Conservation (phyloP, 768 basidiomycete species). For the Clitopilus passeckerianus region DNA sequence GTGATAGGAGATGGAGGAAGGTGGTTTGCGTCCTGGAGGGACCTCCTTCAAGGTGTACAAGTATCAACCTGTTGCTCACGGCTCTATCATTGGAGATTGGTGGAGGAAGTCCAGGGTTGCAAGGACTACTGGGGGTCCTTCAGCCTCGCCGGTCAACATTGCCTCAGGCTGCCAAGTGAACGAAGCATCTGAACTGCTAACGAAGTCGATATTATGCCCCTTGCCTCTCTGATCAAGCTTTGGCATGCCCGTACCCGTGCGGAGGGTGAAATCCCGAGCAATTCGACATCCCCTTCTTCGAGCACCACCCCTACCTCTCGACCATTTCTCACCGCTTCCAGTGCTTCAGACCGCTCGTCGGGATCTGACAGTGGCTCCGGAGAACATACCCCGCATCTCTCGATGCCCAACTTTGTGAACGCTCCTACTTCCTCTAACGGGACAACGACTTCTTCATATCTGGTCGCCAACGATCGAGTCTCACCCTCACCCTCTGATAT, state of each 20-base stretch:
- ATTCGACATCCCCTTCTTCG: slow-evolving; percentile 10
- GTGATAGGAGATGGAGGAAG: slow-evolving; percentile 88
- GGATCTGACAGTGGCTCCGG: slow-evolving; percentile 1
- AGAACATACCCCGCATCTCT: not conserved
- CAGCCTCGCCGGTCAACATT: not conserved
- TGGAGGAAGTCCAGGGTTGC: slow-evolving; percentile 42
- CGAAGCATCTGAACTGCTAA: not conserved
- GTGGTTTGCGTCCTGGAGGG: slow-evolving; percentile 85
- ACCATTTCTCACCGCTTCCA: slow-evolving; percentile 27
- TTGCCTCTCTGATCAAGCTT: too few relatives aligned
- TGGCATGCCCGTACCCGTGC: slow-evolving; percentile 30
- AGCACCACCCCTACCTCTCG: slow-evolving; percentile 14
- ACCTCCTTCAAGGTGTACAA: slow-evolving; percentile 82
- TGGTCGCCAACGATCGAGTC: not conserved
- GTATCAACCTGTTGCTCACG: slow-evolving; percentile 20
- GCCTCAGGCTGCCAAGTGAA: not conserved
- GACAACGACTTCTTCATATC: slow-evolving; percentile 1
- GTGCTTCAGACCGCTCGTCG: slow-evolving; percentile 13
- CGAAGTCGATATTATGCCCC: slow-evolving; percentile 31
- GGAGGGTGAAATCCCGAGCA: too few relatives aligned
- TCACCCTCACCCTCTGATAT: slow-evolving; percentile 3
- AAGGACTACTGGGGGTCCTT: not conserved
- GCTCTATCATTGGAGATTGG: slow-evolving; percentile 57
- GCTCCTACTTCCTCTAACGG: not conserved
- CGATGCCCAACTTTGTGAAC: not conserved